Evolutionary conservation across 2,329 filamentous ascomycete genomes (phyloP).

Genomic region (Aspergillus sergii): DNA sequence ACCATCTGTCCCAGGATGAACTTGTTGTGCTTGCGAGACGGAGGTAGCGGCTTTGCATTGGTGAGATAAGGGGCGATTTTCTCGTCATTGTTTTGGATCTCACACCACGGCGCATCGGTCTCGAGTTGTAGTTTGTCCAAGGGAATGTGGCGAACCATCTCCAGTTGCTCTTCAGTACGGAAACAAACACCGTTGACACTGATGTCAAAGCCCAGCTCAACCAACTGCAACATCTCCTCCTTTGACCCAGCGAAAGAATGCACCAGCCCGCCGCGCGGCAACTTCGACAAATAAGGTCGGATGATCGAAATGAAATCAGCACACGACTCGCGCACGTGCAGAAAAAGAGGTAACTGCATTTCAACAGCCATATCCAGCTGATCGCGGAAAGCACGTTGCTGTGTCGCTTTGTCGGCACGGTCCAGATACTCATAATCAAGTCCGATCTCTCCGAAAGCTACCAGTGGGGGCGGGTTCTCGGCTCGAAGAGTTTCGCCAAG

Average conservation of each 20-base stretch:
- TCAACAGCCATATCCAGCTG: slow-evolving; percentile 46
- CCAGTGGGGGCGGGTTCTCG: slow-evolving; percentile 34
- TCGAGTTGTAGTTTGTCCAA: slow-evolving; percentile 49
- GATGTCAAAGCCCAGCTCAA: slow-evolving; percentile 45
- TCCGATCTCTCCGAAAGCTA: slow-evolving; percentile 54
- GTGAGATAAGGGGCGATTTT: slow-evolving; percentile 46
- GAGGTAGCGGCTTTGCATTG: slow-evolving; percentile 41
- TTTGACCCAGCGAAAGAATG: slow-evolving; percentile 84
- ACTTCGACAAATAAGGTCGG: slow-evolving; percentile 38
- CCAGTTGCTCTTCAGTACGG: slow-evolving; percentile 38
- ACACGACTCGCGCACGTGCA: slow-evolving; percentile 45
- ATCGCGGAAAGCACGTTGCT: slow-evolving; percentile 44
- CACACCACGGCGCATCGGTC: slow-evolving; percentile 55
- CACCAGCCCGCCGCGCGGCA: slow-evolving; percentile 65
- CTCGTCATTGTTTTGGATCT: slow-evolving; percentile 42
- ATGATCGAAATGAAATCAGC: slow-evolving; percentile 49
- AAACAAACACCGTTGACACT: slow-evolving; percentile 57
- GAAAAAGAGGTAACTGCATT: slow-evolving; percentile 35
- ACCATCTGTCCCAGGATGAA: slow-evolving; percentile 51
- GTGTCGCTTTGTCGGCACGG: slow-evolving; percentile 46
- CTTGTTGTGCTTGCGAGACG: slow-evolving; percentile 54
- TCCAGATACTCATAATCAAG: slow-evolving; percentile 54
- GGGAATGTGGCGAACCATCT: slow-evolving; percentile 48
- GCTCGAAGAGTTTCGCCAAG: slow-evolving; percentile 26
- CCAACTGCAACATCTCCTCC: slow-evolving; percentile 44